A percentile compares a stretch with the other conserved stretches of the same genome.
Evolutionary conservation across 2,329 filamentous ascomycete genomes (phyloP).

Genomic region (Penicillium palitans): DNA sequence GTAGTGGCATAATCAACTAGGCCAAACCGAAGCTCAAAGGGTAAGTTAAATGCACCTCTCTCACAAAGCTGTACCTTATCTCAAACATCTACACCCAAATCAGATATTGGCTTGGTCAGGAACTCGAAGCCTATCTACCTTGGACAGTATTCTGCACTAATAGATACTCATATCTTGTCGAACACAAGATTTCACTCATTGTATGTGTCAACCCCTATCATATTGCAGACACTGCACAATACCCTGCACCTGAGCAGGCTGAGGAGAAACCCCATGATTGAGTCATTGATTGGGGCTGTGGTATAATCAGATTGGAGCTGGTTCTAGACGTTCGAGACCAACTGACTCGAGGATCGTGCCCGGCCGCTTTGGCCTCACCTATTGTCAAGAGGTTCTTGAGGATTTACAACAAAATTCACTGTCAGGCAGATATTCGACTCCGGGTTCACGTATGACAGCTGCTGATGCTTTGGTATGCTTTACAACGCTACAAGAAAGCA

Average conservation of each 20-base stretch:
- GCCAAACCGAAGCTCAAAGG: neutral
- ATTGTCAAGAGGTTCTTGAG: neutral
- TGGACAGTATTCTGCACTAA: neutral
- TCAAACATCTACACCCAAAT: neutral
- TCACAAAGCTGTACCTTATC: neutral
- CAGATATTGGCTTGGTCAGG: neutral
- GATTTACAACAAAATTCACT: neutral
- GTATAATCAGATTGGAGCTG: constrained; percentile 1
- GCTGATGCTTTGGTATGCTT: neutral
- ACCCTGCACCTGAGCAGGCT: constrained; percentile 2
- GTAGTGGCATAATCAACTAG: neutral
- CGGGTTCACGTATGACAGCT: neutral
- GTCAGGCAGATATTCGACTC: neutral
- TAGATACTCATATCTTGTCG: neutral
- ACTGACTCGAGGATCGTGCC: neutral
- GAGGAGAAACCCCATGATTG: neutral
- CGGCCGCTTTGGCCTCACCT: neutral
- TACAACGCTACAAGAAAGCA: neutral
- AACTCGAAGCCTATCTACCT: neutral
- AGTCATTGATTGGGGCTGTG: neutral
- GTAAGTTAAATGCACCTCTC: neutral
- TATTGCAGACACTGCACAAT: neutral
- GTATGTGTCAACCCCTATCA: neutral
- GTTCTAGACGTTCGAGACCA: neutral
- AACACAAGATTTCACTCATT: neutral